Evolutionary conservation across 192 early-diverging fungal genomes (phyloP).

Genomic region (Umbelopsis sp.): DNA sequence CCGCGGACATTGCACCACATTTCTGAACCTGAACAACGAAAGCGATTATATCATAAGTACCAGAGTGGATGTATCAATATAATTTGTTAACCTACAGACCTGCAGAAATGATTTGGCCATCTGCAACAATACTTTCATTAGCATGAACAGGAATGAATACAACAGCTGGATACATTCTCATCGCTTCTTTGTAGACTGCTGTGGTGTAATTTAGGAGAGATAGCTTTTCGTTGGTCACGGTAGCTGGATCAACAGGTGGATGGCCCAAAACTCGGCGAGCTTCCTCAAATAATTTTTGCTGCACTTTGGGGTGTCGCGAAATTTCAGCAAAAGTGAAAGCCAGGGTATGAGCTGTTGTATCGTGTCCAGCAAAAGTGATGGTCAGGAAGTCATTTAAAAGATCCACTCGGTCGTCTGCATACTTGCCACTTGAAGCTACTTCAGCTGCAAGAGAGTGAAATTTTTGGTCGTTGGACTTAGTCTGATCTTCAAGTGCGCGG

Average conservation of each 20-base stretch:
- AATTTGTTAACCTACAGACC: background rate
- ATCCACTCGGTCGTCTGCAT: slow-evolving; percentile 25
- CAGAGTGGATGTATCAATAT: background rate
- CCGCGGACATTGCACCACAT: slow-evolving; percentile 40
- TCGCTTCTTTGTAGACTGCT: slow-evolving; percentile 37
- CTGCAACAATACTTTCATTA: slow-evolving; percentile 22
- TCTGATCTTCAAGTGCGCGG: slow-evolving; percentile 6
- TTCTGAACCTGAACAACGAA: slow-evolving; percentile 21
- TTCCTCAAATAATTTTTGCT: slow-evolving; percentile 46
- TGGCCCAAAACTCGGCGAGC: slow-evolving; percentile 31
- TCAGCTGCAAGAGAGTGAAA: slow-evolving; percentile 24
- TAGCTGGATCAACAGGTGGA: slow-evolving; percentile 18
- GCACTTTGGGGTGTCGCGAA: slow-evolving; percentile 44
- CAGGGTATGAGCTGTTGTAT: slow-evolving; percentile 52
- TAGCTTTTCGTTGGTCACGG: slow-evolving; percentile 30
- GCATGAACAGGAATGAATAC: slow-evolving; percentile 35
- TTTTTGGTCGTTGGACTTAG: background rate
- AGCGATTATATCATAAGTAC: background rate
- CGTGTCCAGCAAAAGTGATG: slow-evolving; percentile 60
- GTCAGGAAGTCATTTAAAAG: slow-evolving; percentile 47
- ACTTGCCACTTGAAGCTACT: slow-evolving; percentile 22
- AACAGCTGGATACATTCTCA: slow-evolving; percentile 41
- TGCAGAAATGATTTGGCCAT: slow-evolving; percentile 28
- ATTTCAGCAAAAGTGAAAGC: slow-evolving; percentile 43
- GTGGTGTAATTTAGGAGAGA: slow-evolving; percentile 28